Percentiles rank a stretch among this genome's conserved stretches.
These are phyloP conservation scores for Magnaporthiopsis rhizophila DNA, from an alignment of 2,329 filamentous ascomycete genomes.

Conservation along the genomic window DNA sequence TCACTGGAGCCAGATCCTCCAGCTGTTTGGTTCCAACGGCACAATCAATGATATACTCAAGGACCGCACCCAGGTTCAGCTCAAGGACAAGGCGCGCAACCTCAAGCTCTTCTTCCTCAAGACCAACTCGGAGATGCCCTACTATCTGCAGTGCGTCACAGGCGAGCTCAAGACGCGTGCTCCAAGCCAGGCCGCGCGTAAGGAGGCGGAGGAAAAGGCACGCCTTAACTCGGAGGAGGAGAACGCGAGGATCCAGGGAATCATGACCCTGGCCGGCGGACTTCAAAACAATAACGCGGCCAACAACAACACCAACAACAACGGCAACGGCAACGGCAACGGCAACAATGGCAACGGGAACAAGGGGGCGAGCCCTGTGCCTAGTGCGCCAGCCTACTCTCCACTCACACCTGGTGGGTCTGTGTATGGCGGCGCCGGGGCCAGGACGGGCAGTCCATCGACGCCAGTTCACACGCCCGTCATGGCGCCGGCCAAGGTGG, in stretches of 20 bases:
- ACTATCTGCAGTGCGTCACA: slow-evolving; percentile 79
- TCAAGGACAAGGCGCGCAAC: slow-evolving; percentile 88
- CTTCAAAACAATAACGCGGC: slow-evolving; percentile 32
- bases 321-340: not conserved
- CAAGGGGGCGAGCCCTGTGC: not conserved
- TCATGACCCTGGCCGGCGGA: slow-evolving; percentile 46
- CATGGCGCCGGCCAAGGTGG: slow-evolving; percentile 4
- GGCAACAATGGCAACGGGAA: not conserved
- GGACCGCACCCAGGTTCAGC: slow-evolving; percentile 81
- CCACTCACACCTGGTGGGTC: slow-evolving; percentile 7
- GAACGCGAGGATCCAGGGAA: slow-evolving; percentile 51
- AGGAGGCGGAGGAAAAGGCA: slow-evolving; percentile 58
- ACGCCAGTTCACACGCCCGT: slow-evolving; percentile 3
- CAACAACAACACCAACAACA: not conserved
- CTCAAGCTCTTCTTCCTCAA: slow-evolving; percentile 88
- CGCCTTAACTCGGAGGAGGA: slow-evolving; percentile 52
- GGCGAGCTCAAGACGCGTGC: slow-evolving; percentile 83
- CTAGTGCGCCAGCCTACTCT: slow-evolving; percentile 2
- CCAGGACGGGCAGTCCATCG: slow-evolving; percentile 7
- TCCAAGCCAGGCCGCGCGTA: slow-evolving; percentile 62
- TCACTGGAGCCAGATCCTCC: slow-evolving; percentile 88
- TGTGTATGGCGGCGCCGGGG: slow-evolving; percentile 1
- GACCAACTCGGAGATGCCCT: slow-evolving; percentile 83
- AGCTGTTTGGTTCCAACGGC: slow-evolving; percentile 72
- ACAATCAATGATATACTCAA: slow-evolving; percentile 76